These are phyloP conservation scores for Rubroboletus pulcherrimus DNA, from an alignment of 768 basidiomycete species.

Conservation along the genomic window DNA sequence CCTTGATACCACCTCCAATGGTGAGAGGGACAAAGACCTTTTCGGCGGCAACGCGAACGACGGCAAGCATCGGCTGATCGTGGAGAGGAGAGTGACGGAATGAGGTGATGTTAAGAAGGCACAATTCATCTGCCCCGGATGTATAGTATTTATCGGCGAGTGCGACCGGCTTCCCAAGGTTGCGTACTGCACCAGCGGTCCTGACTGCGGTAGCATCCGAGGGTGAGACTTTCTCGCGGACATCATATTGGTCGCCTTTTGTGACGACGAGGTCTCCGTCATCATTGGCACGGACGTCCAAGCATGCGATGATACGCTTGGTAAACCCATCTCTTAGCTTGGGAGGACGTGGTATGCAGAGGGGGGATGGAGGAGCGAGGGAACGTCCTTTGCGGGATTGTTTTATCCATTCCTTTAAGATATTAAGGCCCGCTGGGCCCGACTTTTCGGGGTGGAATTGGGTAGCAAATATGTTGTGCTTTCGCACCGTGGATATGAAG, in stretches of 20 bases:
- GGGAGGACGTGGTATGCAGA: conserved; percentile 35
- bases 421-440: conserved; percentile 76
- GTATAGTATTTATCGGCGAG: conserved; percentile 83
- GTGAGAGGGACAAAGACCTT: conserved; percentile 96
- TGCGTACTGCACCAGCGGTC: conserved; percentile 79
- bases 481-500: conserved; percentile 82
- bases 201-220: conserved; percentile 32
- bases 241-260: conserved; percentile 99
- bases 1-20: conserved; percentile 97
- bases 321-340: conserved; percentile 66
- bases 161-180: conserved; percentile 95
- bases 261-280: conserved; percentile 96
- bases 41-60: conserved; percentile 86
- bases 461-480: conserved; percentile 82
- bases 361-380: conserved; percentile 22
- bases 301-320: conserved; percentile 92
- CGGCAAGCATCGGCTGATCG: conserved; percentile 98
- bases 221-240: conserved; percentile 69
- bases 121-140: conserved; percentile 92
- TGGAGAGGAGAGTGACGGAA: conserved; percentile 94
- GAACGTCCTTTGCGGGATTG: conserved; percentile 43
- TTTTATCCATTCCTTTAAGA: conserved; percentile 79
- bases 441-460: conserved; percentile 99
- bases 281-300: conserved; percentile 97
- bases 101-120: conserved; percentile 98